Percentiles rank a stretch among this genome's conserved stretches.
Evolutionary conservation across 2,329 filamentous ascomycete species (phyloP).

Genomic region (Epichloe bromicola): DNA sequence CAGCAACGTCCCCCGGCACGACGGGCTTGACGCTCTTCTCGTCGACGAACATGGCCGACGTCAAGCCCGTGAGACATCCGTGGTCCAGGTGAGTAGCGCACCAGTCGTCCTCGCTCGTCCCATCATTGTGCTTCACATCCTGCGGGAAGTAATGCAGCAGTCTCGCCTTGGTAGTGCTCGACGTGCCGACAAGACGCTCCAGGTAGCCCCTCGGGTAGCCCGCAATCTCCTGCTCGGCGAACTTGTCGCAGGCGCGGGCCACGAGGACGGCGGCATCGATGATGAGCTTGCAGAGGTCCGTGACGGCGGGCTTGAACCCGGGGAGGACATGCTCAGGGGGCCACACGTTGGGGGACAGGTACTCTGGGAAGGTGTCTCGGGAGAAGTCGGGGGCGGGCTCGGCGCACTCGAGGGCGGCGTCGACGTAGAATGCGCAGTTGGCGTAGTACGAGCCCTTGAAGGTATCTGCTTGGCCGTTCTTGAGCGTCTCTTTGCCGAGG

Average conservation of each 20-base stretch:
- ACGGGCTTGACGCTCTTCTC: constrained; percentile 39
- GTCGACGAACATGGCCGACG: constrained; percentile 91
- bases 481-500: constrained; percentile 67
- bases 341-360: constrained; percentile 86
- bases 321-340: constrained; percentile 57
- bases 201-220: constrained; percentile 69
- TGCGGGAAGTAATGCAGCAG: constrained; percentile 86
- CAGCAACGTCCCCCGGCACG: constrained; percentile 14
- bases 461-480: constrained; percentile 64
- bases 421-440: constrained; percentile 67
- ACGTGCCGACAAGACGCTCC: constrained; percentile 74
- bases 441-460: constrained; percentile 77
- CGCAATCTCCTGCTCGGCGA: constrained; percentile 64
- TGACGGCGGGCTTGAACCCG: constrained; percentile 60
- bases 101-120: constrained; percentile 67
- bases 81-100: constrained; percentile 86
- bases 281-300: constrained; percentile 67
- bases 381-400: constrained; percentile 45
- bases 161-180: constrained; percentile 79
- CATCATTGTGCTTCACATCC: constrained; percentile 17
- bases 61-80: constrained; percentile 85
- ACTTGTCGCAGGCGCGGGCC: constrained; percentile 78
- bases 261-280: constrained; percentile 85
- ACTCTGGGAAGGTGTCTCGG: constrained; percentile 62
- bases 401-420: constrained; percentile 48